phyloP scores from a whole-genome alignment of 1,284 basidiomycete genomes.

The Exobasidium cylindrosporum region DNA sequence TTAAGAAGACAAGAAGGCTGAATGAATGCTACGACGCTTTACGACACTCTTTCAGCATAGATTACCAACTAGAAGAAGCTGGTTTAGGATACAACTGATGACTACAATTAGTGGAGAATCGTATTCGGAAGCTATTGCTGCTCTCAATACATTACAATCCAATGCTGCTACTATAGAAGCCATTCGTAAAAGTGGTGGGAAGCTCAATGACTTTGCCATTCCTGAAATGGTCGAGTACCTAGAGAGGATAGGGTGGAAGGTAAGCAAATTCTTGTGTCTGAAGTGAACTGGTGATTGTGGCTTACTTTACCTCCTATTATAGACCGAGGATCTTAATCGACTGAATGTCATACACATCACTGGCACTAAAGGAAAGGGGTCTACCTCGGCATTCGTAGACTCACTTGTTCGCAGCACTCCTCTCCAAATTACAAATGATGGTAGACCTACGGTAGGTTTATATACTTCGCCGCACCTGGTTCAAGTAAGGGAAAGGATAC shows the following conservation, averaged over 20 bases:
- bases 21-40: no score
- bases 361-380: constrained; percentile 98
- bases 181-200: constrained; percentile 72
- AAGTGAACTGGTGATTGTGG: no score
- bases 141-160: constrained; percentile 86
- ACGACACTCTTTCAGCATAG: no score
- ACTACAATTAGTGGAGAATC: neutral
- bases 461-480: constrained; percentile 97
- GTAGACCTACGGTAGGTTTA: constrained; percentile 62
- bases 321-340: constrained; percentile 68
- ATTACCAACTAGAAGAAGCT: no score
- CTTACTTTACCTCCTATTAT: constrained; percentile 59
- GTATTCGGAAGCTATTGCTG: constrained; percentile 72
- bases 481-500: constrained; percentile 90
- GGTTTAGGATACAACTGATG: neutral
- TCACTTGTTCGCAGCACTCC: constrained; percentile 43
- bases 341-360: constrained; percentile 95
- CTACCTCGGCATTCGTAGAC: constrained; percentile 79
- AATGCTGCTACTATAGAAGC: constrained; percentile 89
- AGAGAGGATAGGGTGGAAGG: constrained; percentile 73
- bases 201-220: constrained; percentile 69
- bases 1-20: neutral
- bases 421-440: constrained; percentile 1
- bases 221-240: constrained; percentile 90
- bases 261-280: no score